phyloP scores from a whole-genome alignment of 208 protist species.

The Tritrichomonas foetus region DNA sequence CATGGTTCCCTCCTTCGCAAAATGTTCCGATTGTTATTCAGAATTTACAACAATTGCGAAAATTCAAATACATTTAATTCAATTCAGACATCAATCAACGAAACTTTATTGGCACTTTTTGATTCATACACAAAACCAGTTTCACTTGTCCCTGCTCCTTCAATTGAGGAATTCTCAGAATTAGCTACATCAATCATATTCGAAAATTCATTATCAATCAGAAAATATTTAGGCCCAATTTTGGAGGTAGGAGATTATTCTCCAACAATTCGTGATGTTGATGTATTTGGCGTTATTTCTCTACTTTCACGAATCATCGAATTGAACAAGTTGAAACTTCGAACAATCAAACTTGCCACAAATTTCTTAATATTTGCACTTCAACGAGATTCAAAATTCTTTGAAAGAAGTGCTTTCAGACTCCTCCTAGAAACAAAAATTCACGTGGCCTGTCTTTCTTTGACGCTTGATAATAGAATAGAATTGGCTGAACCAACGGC shows the following conservation, averaged over 20 bases:
- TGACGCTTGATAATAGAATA: not conserved
- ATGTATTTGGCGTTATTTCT: not conserved
- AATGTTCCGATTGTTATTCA: not conserved
- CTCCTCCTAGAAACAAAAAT: not conserved
- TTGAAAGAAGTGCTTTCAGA: not conserved
- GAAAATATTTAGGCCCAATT: not conserved
- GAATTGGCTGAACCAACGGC: not conserved
- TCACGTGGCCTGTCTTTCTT: not conserved
- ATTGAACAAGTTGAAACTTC: not conserved
- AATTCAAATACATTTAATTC: not conserved
- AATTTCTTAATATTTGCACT: not conserved
- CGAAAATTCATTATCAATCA: not conserved
- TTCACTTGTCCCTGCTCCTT: not conserved
- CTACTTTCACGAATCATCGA: not conserved
- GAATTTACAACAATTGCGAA: not conserved
- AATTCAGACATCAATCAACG: not conserved
- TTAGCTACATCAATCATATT: not conserved
- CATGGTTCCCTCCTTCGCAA: not conserved
- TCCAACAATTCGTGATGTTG: not conserved
- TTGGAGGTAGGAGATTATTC: not conserved
- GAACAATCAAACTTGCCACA: not conserved
- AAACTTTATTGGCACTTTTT: not conserved
- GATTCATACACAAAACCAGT: not conserved
- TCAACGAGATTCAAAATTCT: not conserved
- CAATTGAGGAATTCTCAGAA: not conserved